These are phyloP conservation scores for Pseudogymnoascus destructans DNA, from an alignment of 2,329 filamentous ascomycete species.

Conservation along the genomic window DNA sequence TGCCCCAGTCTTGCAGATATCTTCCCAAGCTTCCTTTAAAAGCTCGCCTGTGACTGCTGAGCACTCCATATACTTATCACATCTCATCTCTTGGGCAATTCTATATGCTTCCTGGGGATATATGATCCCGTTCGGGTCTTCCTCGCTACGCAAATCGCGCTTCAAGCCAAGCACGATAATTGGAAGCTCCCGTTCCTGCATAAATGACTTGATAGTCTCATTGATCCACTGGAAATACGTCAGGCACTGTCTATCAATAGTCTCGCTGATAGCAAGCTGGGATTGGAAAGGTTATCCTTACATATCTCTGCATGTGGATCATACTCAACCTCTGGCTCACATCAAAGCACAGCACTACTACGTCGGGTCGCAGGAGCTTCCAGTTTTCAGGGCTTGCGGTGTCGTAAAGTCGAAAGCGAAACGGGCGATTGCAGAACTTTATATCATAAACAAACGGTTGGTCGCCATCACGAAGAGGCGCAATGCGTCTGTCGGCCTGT, in stretches of 20 bases:
- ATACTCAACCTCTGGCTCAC: constrained; percentile 45
- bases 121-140: constrained; percentile 46
- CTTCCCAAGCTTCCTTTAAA: constrained; percentile 43
- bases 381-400: constrained; percentile 46
- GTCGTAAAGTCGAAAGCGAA: constrained; percentile 47
- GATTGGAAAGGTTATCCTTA: constrained; percentile 24
- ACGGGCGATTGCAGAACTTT: constrained; percentile 32
- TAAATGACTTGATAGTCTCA: constrained; percentile 38
- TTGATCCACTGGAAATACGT: constrained; percentile 40
- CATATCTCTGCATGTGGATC: constrained; percentile 43
- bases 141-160: constrained; percentile 42
- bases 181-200: constrained; percentile 33
- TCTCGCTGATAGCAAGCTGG: not conserved
- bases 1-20: constrained; percentile 44
- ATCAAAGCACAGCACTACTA: constrained; percentile 48
- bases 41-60: constrained; percentile 48
- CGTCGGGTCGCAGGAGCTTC: constrained; percentile 43
- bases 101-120: constrained; percentile 48
- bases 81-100: constrained; percentile 43
- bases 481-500: constrained; percentile 32
- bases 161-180: constrained; percentile 47
- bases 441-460: constrained; percentile 49
- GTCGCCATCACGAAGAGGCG: constrained; percentile 42
- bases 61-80: constrained; percentile 52
- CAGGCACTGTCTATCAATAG: not conserved